Evolutionary conservation across 1,284 basidiomycete genomes (phyloP).

Genomic region (Garcileccinum viscosum): DNA sequence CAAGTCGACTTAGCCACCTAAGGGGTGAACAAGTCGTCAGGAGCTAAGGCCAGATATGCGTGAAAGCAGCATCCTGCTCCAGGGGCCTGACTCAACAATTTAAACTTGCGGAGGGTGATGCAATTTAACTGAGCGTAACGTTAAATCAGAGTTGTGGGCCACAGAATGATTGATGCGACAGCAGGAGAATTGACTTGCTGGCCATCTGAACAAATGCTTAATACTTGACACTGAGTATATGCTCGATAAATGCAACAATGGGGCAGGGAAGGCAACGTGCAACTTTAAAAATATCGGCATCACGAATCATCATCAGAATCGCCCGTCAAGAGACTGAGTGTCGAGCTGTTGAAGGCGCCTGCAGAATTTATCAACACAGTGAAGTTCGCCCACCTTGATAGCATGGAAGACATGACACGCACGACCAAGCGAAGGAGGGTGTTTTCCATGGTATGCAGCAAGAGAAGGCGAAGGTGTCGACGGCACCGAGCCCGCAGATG

Average conservation of each 20-base stretch:
- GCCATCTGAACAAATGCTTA: conserved; percentile 12
- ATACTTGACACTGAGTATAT: conserved; percentile 9
- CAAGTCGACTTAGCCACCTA: neutral
- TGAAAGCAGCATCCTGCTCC: neutral
- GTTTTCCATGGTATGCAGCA: conserved; percentile 39
- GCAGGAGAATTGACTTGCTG: neutral
- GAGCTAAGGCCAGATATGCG: neutral
- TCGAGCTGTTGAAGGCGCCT: conserved; percentile 37
- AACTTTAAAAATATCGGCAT: conserved; percentile 4
- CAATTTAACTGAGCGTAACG: neutral
- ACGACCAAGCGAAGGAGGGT: conserved; percentile 38
- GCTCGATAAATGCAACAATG: conserved; percentile 15
- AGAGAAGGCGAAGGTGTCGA: conserved; percentile 47
- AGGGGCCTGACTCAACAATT: neutral
- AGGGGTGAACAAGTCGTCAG: neutral
- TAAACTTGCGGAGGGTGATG: neutral
- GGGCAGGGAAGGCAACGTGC: neutral
- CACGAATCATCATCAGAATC: conserved; percentile 38
- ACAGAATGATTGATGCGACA: neutral
- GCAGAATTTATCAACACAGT: neutral
- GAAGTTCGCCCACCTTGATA: neutral
- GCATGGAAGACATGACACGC: conserved; percentile 9
- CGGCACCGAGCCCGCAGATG: conserved; percentile 43
- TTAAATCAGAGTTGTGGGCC: neutral
- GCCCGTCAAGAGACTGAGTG: conserved; percentile 32